Base-by-base conservation (phyloP, 1,139 yeast genomes). In the Chernovozyma aurita region DNA sequence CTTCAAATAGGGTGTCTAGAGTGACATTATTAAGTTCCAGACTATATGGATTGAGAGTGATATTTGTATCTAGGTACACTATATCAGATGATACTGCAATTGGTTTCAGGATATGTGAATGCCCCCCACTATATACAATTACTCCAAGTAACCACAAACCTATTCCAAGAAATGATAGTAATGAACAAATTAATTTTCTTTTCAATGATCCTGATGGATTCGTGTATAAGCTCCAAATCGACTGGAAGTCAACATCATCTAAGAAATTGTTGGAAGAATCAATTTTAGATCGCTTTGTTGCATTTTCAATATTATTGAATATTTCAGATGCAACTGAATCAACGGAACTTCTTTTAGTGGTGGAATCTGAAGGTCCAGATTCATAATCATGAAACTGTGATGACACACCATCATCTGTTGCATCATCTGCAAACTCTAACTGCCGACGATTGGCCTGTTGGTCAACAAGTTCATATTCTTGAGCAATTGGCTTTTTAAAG, bases 11-110 rank as follows among this genome's bases (percentile, higher is more conserved):
- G 7, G 36, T 33, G 4, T 49, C 52, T 46, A 70, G 44, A 1
- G 72, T 54, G n/a, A 67, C 33, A 37, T 67, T 69, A 4, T 45
- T 39, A 37, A 46, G 49, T 3, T 42, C 42, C 0, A 64, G 56
- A 32, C 45, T 46, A 40, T 65, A 70, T 1, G 47, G 42, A 34
- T 59, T 63, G 28, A 70, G 47, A 2, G 68, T 57, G 16, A 65
- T 45, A 40, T 67, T 68, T 28, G 20, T 15, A 18, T 15, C 48
- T n/a, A n/a, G n/a, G n/a, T n/a, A n/a, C n/a, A n/a, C n/a, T n/a
- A n/a, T n/a, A 12, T 24, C 18, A 17, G 28, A 9, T 18, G 28
- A 25, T 7, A 24, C 18, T 4, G 34, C n/a, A 21, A 24, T 32
- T 9, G 34, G 34, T 17, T 18, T 18, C 4, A 24, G 4, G 25